phyloP scores from a whole-genome alignment of 2,329 filamentous ascomycete genomes.

The Nakataea oryzae region DNA sequence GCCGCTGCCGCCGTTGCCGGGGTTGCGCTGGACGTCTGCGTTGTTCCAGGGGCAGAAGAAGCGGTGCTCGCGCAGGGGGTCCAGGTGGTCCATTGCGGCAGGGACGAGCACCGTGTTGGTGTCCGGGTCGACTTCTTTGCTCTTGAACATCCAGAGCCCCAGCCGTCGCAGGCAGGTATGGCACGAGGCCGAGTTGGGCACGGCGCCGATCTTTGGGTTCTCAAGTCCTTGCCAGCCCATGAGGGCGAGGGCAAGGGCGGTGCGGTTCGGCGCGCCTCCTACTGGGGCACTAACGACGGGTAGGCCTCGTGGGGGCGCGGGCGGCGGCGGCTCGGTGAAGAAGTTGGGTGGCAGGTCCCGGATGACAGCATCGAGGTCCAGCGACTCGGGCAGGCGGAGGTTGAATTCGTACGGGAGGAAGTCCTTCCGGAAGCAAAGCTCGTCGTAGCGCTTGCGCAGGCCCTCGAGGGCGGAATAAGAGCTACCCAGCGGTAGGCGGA shows the following conservation, averaged over 20 bases:
- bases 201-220: constrained; percentile 42
- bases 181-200: constrained; percentile 68
- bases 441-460: constrained; percentile 55
- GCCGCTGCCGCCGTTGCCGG: constrained; percentile 14
- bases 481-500: constrained; percentile 54
- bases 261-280: constrained; percentile 34
- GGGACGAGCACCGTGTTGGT: constrained; percentile 41
- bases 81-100: constrained; percentile 55
- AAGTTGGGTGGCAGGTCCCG: constrained; percentile 42
- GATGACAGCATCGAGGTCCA: constrained; percentile 40
- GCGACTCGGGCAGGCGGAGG: constrained; percentile 40
- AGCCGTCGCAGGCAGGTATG: constrained; percentile 78
- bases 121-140: constrained; percentile 51
- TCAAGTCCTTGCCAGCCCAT: constrained; percentile 66
- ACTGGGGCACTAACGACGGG: constrained; percentile 13
- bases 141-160: constrained; percentile 89
- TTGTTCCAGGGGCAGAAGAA: constrained; percentile 80
- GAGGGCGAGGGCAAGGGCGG: constrained; percentile 59
- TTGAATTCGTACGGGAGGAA: constrained; percentile 54
- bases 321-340: constrained; percentile 33
- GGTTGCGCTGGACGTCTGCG: constrained; percentile 46
- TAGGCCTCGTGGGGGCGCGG: constrained; percentile 9
- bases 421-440: constrained; percentile 40
- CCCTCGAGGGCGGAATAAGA: constrained; percentile 44
- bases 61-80: constrained; percentile 63